Conservation (phyloP, 2,329 filamentous ascomycete genomes). For the Periconia macrospinosa region DNA sequence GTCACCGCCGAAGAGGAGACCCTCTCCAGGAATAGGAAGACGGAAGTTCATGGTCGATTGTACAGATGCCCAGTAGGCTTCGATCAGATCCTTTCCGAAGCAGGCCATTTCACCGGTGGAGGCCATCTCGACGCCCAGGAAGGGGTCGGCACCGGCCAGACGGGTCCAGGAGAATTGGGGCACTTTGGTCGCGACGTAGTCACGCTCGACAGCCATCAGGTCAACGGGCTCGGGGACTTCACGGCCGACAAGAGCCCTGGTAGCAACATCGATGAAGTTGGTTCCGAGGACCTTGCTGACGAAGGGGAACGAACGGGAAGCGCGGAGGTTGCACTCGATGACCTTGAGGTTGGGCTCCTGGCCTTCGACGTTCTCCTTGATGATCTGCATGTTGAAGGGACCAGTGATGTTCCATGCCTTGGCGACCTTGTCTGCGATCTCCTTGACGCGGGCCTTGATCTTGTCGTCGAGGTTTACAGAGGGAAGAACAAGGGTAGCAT, state of each 20-base stretch:
- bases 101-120: slow-evolving; percentile 98
- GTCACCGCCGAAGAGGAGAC: slow-evolving; percentile 92
- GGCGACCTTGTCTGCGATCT: slow-evolving; percentile 93
- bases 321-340: slow-evolving; percentile 97
- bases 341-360: slow-evolving; percentile 83
- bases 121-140: slow-evolving; percentile 97
- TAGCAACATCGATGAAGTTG: slow-evolving; percentile 96
- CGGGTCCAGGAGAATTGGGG: slow-evolving; percentile 99
- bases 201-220: slow-evolving; percentile 83
- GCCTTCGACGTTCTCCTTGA: slow-evolving; percentile 82
- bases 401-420: slow-evolving; percentile 97
- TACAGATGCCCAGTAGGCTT: slow-evolving; percentile 96
- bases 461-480: slow-evolving; percentile 75
- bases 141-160: slow-evolving; percentile 93
- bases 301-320: slow-evolving; percentile 97
- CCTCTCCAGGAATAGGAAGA: slow-evolving; percentile 89
- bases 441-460: slow-evolving; percentile 86
- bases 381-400: slow-evolving; percentile 99
- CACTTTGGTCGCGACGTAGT: slow-evolving; percentile 96
- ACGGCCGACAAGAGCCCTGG: slow-evolving; percentile 84
- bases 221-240: slow-evolving; percentile 83
- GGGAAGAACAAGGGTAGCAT: slow-evolving; percentile 91
- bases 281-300: slow-evolving; percentile 94
- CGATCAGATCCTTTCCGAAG: slow-evolving; percentile 93
- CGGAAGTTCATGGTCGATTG: slow-evolving; percentile 99